These are phyloP conservation scores for Bipolaris bicolor DNA, from an alignment of 2,329 filamentous ascomycete species.

Conservation along the genomic window DNA sequence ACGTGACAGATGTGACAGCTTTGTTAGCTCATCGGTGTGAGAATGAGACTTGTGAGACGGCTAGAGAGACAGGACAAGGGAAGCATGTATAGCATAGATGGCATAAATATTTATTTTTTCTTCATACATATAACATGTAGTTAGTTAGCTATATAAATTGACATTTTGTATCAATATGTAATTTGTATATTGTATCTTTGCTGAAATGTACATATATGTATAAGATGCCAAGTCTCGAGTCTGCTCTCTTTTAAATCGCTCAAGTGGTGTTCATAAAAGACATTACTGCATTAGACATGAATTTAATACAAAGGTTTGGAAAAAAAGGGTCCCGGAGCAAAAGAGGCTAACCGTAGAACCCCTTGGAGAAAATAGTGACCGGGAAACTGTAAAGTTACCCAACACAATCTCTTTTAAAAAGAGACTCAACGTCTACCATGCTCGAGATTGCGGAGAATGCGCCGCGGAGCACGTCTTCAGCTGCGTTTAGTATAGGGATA, in stretches of 20 bases:
- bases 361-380: not conserved
- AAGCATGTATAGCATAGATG: too few species aligned
- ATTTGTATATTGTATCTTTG: too few species aligned
- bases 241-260: not conserved
- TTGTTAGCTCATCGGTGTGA: too few species aligned
- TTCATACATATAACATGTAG: too few species aligned
- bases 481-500: not conserved
- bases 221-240: not conserved
- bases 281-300: conserved; percentile 14
- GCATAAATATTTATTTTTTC: too few species aligned
- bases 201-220: not conserved
- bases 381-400: not conserved
- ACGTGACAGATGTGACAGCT: too few species aligned
- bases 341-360: not conserved
- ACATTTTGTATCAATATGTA: too few species aligned
- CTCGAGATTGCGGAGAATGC: not conserved
- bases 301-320: not conserved
- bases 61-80: too few species aligned
- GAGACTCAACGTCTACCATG: not conserved
- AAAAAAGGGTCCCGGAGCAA: not conserved
- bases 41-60: too few species aligned
- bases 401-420: not conserved
- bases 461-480: not conserved
- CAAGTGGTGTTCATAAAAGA: not conserved
- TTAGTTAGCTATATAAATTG: too few species aligned